Evolutionary conservation across 257 asterid genomes (phyloP), one percentile per base, ranked within the genome.

Genomic region (Voacanga thouarsii): DNA sequence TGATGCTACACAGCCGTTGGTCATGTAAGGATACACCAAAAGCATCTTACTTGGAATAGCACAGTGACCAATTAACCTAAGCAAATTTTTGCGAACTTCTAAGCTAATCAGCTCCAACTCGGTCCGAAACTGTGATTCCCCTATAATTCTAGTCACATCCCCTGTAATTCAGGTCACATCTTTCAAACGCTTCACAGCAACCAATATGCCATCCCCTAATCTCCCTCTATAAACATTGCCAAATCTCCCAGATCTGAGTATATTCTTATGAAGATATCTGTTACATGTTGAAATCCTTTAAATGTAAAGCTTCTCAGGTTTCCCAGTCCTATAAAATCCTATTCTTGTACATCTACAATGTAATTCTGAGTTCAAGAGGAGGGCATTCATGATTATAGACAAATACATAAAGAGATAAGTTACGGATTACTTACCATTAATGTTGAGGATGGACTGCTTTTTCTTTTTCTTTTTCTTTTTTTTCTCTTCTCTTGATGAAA

Each of bases 21-120:
- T n/a, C n/a, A n/a, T n/a, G n/a, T n/a, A n/a, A n/a, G n/a, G n/a
- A n/a, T n/a, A n/a, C n/a, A n/a, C n/a, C n/a, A n/a, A n/a, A n/a
- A n/a, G n/a, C n/a, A n/a, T n/a, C n/a, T n/a, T n/a, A n/a, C n/a
- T n/a, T n/a, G n/a, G n/a, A n/a, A n/a, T n/a, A n/a, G n/a, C n/a
- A n/a, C n/a, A n/a, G n/a, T n/a, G n/a, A n/a, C n/a, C n/a, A n/a
- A n/a, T n/a, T n/a, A n/a, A n/a, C n/a, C n/a, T n/a, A n/a, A n/a
- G n/a, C n/a, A n/a, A n/a, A n/a, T n/a, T n/a, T n/a, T n/a, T n/a
- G 78, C 92, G 98, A 78, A 92, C 97, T 3, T 97, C 97, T 69
- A 94, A 80, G 82, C 97, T 92, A 55, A 92, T 92, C 84, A 94
- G 90, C 81, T 88, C 98, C 23, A 94, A 78, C 43, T 94, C 98